Evolutionary conservation across 441 rosid species (phyloP).

Genomic region (Pelargonium fulgidum): DNA sequence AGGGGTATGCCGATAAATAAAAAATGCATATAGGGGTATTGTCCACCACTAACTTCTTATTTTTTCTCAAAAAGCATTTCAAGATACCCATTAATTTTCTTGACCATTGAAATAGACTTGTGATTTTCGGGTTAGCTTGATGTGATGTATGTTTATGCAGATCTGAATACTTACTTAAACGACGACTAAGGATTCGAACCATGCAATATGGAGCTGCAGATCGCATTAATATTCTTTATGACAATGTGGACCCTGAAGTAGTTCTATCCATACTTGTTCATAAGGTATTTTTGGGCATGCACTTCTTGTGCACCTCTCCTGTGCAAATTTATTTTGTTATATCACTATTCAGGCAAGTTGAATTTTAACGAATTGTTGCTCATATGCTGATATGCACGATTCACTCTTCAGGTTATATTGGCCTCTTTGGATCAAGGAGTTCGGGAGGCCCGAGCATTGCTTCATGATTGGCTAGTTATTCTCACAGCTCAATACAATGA

Average conservation of each 20-base stretch:
- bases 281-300: conserved; percentile 23
- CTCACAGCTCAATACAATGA: conserved; percentile 83
- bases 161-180: conserved; percentile 62
- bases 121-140: conserved; percentile 14
- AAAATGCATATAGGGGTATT: too few species aligned
- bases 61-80: neutral
- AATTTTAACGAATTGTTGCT: neutral
- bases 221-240: conserved; percentile 72
- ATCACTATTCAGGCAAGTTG: too few species aligned
- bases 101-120: neutral
- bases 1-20: too few species aligned
- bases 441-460: conserved; percentile 84
- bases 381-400: neutral
- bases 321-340: neutral
- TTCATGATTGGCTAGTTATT: conserved; percentile 96
- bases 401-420: conserved; percentile 55
- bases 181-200: conserved; percentile 84
- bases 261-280: conserved; percentile 85
- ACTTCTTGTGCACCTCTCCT: conserved; percentile 12
- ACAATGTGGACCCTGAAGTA: conserved; percentile 79
- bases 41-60: neutral
- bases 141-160: conserved; percentile 35
- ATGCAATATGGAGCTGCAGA: conserved; percentile 68
- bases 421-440: conserved; percentile 90
- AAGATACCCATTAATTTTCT: neutral